Base-by-base conservation (phyloP, 768 basidiomycete genomes). In the Boletus tylopilopsis region DNA sequence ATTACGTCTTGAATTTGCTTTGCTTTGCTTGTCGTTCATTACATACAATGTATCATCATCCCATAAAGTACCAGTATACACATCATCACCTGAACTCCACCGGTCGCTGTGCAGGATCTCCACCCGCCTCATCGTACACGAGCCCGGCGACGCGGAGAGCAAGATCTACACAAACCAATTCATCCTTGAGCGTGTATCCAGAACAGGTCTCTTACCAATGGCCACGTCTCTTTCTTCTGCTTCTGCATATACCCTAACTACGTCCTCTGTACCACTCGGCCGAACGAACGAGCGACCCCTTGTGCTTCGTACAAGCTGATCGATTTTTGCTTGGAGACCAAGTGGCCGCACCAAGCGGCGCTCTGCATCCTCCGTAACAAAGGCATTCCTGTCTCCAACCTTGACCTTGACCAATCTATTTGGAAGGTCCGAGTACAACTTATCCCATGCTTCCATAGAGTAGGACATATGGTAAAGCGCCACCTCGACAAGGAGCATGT, bases 191-290 rank as follows among this genome's bases (percentile, higher is more conserved):
- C 23, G 1, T 37, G 15, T 22, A 19, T 33, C 35, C 29, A 44
- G 25, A 34, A 29, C 30, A 30, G 42, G 39, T 25, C 46, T 45
- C 58, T 41, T 57, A 96, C 95, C 89, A 66, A 94, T 92, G 18
- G 88, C 91, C 58, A 87, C 84, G 13, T 78, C 68, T 52, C 78
- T 80, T 35, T 81, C 71, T 39, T 73, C 75, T 1, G 96, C 95
- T 67, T 99, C 96, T 1, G 94, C 96, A 63, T 98, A 99, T 15
- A 99, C 94, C 50, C 96, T 79, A 6, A 99, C 96, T 22, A 95
- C 94, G 62, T 99, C 94, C 68, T 99, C 96, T 21, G 96, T 99
- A 9, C 96, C 96, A 67, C 93, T 95, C 3, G 96, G 96, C 49
- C 96, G 71, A 16, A 98, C 96, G 62, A 99, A 99, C 23, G 90